A percentile compares a stretch with the other conserved stretches of the same genome.
Evolutionary conservation across 768 basidiomycete genomes (phyloP).

Genomic region (Pisolithus sp.): DNA sequence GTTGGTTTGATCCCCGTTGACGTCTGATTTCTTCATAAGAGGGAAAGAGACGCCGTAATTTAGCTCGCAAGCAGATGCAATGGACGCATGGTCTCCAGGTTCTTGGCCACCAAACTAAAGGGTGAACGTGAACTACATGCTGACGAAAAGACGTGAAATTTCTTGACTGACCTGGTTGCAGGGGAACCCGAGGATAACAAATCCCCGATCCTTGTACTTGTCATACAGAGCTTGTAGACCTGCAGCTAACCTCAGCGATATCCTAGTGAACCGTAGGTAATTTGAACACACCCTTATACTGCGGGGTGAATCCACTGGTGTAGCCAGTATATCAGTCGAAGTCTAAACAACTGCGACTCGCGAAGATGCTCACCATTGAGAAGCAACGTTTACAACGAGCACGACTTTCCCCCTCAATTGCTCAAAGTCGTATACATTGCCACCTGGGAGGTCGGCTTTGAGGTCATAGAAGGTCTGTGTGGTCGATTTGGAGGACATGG

Average conservation of each 20-base stretch:
- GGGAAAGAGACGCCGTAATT: constrained; percentile 92
- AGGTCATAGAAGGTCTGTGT: constrained; percentile 52
- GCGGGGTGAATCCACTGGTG: constrained; percentile 74
- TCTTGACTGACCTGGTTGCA: constrained; percentile 64
- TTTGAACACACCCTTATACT: constrained; percentile 53
- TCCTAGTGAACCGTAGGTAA: not conserved
- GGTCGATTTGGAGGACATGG: constrained; percentile 21
- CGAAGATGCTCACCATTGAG: constrained; percentile 43
- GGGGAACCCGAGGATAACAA: constrained; percentile 86
- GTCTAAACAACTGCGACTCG: not conserved
- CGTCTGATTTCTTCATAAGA: constrained; percentile 88
- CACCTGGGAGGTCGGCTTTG: constrained; percentile 56
- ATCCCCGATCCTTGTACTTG: constrained; percentile 69
- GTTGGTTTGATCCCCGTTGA: constrained; percentile 82
- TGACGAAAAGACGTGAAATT: not conserved
- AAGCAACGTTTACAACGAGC: constrained; percentile 73
- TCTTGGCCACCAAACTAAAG: constrained; percentile 79
- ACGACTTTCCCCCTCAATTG: constrained; percentile 73
- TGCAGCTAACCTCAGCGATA: constrained; percentile 12
- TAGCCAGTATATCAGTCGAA: constrained; percentile 1
- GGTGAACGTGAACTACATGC: not conserved
- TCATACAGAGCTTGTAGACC: constrained; percentile 79
- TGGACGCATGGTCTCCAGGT: constrained; percentile 71
- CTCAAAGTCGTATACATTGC: constrained; percentile 53
- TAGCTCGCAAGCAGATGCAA: constrained; percentile 64